phyloP scores from a whole-genome alignment of 2,329 filamentous ascomycete genomes.

The Penicillium nordicum region DNA sequence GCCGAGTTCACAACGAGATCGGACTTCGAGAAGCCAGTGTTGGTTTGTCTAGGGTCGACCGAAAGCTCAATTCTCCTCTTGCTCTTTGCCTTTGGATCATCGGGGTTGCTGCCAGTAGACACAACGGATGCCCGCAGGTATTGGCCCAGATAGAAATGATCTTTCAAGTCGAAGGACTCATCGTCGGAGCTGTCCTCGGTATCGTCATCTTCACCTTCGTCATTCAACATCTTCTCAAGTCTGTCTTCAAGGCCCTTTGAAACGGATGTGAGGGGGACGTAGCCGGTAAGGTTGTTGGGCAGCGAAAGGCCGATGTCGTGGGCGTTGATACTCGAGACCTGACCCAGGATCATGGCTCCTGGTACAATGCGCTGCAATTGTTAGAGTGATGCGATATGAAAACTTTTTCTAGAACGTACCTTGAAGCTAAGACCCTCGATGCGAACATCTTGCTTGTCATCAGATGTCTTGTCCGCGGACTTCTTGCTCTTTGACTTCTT shows the following conservation, averaged over 20 bases:
- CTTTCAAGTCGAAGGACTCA: conserved; percentile 66
- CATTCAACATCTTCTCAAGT: conserved; percentile 64
- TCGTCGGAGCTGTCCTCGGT: conserved; percentile 49
- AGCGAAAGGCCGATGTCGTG: conserved; percentile 77
- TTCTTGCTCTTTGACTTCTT: conserved; percentile 48
- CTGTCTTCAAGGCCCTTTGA: conserved; percentile 74
- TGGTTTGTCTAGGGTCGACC: conserved; percentile 73
- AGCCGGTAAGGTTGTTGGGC: conserved; percentile 89
- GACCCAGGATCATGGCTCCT: conserved; percentile 83
- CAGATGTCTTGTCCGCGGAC: conserved; percentile 49
- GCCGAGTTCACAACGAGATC: conserved; percentile 73
- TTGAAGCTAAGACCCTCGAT: conserved; percentile 89
- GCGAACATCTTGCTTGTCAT: conserved; percentile 57
- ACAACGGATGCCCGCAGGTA: conserved; percentile 81
- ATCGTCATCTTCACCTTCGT: conserved; percentile 56
- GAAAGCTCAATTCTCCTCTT: conserved; percentile 86
- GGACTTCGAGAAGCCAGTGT: conserved; percentile 67
- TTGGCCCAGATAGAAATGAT: conserved; percentile 78
- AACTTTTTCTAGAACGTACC: conserved; percentile 48
- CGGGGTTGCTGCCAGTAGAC: conserved; percentile 63
- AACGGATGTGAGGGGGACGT: conserved; percentile 86
- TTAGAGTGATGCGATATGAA: conserved; percentile 31
- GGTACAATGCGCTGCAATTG: conserved; percentile 67
- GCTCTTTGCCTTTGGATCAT: conserved; percentile 55
- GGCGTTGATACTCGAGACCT: conserved; percentile 75